These are phyloP conservation scores for Syzygium syzygioides DNA, from an alignment of 441 rosid genomes.

Conservation along the genomic window DNA sequence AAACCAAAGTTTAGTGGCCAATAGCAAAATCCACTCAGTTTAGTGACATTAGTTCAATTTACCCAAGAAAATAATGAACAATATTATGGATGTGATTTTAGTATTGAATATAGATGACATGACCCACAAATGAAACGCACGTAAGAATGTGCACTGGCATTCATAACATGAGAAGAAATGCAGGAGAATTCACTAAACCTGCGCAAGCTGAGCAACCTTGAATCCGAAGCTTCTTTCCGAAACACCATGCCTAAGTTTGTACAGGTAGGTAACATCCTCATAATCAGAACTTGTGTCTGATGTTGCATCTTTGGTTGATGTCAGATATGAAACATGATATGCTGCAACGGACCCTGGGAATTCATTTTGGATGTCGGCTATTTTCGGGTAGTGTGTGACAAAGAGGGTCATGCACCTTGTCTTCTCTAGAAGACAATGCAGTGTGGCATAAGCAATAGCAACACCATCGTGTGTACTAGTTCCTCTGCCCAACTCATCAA, in stretches of 20 bases:
- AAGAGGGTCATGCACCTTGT: constrained; percentile 79
- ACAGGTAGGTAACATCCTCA: constrained; percentile 79
- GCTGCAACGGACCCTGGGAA: constrained; percentile 57
- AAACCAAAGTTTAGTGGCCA: background rate
- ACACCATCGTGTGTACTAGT: constrained; percentile 95
- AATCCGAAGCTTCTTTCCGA: constrained; percentile 83
- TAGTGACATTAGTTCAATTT: background rate
- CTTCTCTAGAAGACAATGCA: constrained; percentile 58
- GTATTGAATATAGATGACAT: background rate
- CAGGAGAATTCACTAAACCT: constrained; percentile 31
- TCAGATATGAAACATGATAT: constrained; percentile 87
- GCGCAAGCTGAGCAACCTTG: constrained; percentile 87
- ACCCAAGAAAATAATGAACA: background rate
- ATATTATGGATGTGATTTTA: background rate
- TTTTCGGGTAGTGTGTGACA: constrained; percentile 90
- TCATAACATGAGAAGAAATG: background rate
- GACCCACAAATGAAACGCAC: background rate
- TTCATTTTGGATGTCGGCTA: constrained; percentile 45
- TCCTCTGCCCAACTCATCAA: constrained; percentile 95
- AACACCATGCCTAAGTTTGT: constrained; percentile 80
- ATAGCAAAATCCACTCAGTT: background rate
- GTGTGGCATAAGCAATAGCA: constrained; percentile 87
- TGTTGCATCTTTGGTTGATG: constrained; percentile 25
- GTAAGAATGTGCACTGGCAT: background rate
- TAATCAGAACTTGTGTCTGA: constrained; percentile 23